phyloP scores from a whole-genome alignment of 306 rosid species.

The Quercus engelmannii region DNA sequence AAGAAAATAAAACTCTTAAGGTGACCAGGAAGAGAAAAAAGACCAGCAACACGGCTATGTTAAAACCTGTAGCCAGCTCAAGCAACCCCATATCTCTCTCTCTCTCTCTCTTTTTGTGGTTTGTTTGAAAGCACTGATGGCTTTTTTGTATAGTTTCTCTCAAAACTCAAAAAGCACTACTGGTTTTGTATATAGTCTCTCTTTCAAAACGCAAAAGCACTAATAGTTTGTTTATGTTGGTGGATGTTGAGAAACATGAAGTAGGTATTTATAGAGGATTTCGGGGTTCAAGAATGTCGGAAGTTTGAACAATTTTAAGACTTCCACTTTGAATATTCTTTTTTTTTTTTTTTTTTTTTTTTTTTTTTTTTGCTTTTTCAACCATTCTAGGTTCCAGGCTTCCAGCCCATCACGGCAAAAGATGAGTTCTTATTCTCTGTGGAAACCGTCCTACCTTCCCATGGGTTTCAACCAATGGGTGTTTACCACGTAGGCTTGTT shows the following conservation, averaged over 20 bases:
- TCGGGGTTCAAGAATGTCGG: constrained; percentile 5
- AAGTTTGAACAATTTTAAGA: constrained; percentile 12
- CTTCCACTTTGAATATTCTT: background rate
- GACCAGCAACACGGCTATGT: background rate
- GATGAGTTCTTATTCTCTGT: background rate
- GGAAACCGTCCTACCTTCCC: background rate
- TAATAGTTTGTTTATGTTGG: background rate
- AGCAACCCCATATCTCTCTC: constrained; percentile 18
- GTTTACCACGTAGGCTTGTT: background rate
- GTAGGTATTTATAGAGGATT: constrained; percentile 39
- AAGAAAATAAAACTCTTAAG: constrained; percentile 34
- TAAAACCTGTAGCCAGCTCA: background rate
- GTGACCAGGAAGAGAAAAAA: constrained; percentile 4
- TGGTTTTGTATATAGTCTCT: background rate
- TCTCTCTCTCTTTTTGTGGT: background rate
- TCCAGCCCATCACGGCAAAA: background rate
- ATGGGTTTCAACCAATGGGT: background rate
- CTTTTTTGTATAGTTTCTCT: too few species aligned
- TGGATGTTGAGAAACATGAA: background rate
- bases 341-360: background rate
- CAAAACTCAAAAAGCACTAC: background rate
- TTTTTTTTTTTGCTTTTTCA: background rate
- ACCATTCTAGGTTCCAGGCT: background rate
- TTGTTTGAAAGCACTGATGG: background rate
- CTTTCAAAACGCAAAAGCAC: background rate